phyloP scores from a whole-genome alignment of 805 yeast genomes.

The Wickerhamiella australiensis region DNA sequence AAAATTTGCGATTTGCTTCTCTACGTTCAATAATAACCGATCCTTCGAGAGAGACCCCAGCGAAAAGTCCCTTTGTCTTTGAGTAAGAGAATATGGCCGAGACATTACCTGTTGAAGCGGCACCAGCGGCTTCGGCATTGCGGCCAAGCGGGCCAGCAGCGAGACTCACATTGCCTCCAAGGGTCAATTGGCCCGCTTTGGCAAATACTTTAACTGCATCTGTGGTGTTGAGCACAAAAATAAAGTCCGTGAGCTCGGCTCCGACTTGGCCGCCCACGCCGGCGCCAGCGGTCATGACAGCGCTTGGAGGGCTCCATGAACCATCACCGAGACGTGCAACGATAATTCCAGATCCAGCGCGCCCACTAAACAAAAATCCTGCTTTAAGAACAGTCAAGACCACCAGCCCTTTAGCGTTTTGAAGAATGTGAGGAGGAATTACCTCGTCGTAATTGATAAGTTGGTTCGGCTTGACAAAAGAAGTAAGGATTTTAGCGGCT shows the following conservation, averaged over 20 bases:
- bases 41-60: slow-evolving; percentile 95
- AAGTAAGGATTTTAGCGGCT: slow-evolving; percentile 83
- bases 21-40: slow-evolving; percentile 93
- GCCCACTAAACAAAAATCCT: slow-evolving; percentile 88
- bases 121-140: slow-evolving; percentile 94
- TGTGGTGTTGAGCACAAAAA: slow-evolving; percentile 73
- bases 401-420: slow-evolving; percentile 87
- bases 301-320: slow-evolving; percentile 94
- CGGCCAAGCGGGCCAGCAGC: slow-evolving; percentile 98
- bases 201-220: slow-evolving; percentile 91
- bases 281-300: slow-evolving; percentile 91
- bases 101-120: slow-evolving; percentile 75
- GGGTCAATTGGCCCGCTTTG: slow-evolving; percentile 83
- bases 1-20: slow-evolving; percentile 91
- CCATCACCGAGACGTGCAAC: slow-evolving; percentile 93
- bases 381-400: slow-evolving; percentile 91
- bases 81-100: slow-evolving; percentile 91
- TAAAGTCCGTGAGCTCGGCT: slow-evolving; percentile 91
- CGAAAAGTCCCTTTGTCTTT: slow-evolving; percentile 91
- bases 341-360: slow-evolving; percentile 95
- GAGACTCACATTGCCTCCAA: slow-evolving; percentile 88
- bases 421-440: slow-evolving; percentile 77
- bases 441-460: slow-evolving; percentile 73
- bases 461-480: slow-evolving; percentile 91
- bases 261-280: slow-evolving; percentile 99